phyloP scores from a whole-genome alignment of 2,329 filamentous ascomycete species.

The Penicillium sp. region DNA sequence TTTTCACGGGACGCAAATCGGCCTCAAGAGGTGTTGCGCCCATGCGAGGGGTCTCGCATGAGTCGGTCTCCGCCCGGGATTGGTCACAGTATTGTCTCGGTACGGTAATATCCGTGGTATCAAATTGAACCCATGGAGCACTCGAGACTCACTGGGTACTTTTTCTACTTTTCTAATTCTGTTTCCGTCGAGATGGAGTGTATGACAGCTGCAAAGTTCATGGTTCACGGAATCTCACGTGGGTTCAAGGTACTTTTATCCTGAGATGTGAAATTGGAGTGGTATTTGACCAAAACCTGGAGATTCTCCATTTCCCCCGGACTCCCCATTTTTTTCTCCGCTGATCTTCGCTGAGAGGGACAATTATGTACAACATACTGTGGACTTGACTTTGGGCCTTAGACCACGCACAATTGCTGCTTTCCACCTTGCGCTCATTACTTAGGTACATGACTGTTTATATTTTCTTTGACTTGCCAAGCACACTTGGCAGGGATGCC shows the following conservation, averaged over 20 bases:
- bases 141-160: neutral
- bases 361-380: neutral
- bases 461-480: neutral
- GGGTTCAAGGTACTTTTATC: neutral
- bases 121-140: neutral
- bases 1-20: neutral
- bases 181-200: neutral
- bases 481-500: neutral
- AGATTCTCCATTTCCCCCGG: slow-evolving; percentile 9
- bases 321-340: neutral
- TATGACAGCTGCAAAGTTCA: neutral
- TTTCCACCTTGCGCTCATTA: neutral
- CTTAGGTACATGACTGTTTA: neutral
- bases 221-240: neutral
- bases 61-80: neutral
- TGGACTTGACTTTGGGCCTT: neutral
- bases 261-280: neutral
- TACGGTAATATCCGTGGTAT: neutral
- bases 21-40: neutral
- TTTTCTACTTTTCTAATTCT: neutral
- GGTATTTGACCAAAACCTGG: slow-evolving; percentile 1
- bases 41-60: neutral
- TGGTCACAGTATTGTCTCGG: neutral
- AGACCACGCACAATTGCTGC: neutral
- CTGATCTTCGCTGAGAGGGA: neutral